Base-by-base conservation (phyloP, 2,329 filamentous ascomycete species). In the Lachnellula willkommii region DNA sequence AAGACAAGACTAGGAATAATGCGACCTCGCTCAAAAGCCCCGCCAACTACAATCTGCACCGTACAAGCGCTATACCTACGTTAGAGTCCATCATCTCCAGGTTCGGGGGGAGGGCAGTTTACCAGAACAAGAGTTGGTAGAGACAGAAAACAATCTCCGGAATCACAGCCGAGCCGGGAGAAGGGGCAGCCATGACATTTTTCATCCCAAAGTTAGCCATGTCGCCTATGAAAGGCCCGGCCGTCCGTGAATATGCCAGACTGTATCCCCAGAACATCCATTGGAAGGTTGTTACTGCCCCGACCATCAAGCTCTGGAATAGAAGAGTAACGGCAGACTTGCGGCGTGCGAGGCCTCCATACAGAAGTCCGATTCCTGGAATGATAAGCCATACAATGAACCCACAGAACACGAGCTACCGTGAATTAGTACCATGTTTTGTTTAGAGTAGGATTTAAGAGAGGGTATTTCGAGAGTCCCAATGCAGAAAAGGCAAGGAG, bases 311-410 rank as follows among this genome's bases (percentile, higher is more conserved):
- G 7, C 78, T 79, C 66, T 86, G 83, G 69, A 86, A 87, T 2
- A 87, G 73, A 49, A 87, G 72, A 3, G 82, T 72, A 28, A 87
- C 72, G 5, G 82, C 79, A 14, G 81, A 84, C 71, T 86, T 87
- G 60, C 82, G 74, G 36, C 82, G 77, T 5, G 82, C 78, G 28
- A 87, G 76, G 53, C 84, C 84, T 55, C 81, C 79, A 69, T 87
- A 87, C 1, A 87, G 72, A 7, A 87, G 74, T 48, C 83, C 83
- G 61, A 87, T 83, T 20, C 83, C 84, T 0, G 84, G 84, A 55
- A 86, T 83, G 66, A 87, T 87, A 50, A 86, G 70, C 78, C 81
- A 87, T 53, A 86, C 83, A 53, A 87, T 75, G 68, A 80, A 83
- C 14, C 73, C 75, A 67, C 81, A 84, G 62, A 83, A 74, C 53